These are phyloP conservation scores for Pythium chondricola DNA, from an alignment of 352 stramenopile genomes.

Conservation along the genomic window DNA sequence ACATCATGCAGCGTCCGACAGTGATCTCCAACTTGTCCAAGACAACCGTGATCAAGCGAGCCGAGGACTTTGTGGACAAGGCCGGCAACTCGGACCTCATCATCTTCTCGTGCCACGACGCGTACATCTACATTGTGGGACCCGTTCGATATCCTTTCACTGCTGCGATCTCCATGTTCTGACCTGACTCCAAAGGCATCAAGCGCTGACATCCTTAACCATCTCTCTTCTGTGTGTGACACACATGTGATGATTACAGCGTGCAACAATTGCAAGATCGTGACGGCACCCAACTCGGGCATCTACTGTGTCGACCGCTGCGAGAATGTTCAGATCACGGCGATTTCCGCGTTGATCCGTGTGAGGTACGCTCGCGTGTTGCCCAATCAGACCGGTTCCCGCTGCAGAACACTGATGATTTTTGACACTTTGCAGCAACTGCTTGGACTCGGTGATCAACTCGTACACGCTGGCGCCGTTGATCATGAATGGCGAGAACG, in stretches of 20 bases:
- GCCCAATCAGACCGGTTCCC: too few relatives aligned
- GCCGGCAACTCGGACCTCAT: conserved; percentile 50
- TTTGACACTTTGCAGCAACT: conserved; percentile 74
- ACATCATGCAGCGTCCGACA: conserved; percentile 25
- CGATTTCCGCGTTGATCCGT: conserved; percentile 79
- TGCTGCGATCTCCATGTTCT: conserved; percentile 2
- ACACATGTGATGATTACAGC: conserved; percentile 90
- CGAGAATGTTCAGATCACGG: conserved; percentile 89
- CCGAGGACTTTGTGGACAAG: conserved; percentile 47
- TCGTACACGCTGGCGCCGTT: conserved; percentile 89
- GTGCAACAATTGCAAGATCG: conserved; percentile 94
- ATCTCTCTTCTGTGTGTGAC: conserved; percentile 18
- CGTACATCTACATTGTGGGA: conserved; percentile 93
- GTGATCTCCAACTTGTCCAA: conserved; percentile 62
- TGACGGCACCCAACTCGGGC: conserved; percentile 91
- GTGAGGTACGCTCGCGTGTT: conserved; percentile 81
- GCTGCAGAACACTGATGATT: too few relatives aligned
- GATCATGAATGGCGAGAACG: conserved; percentile 94
- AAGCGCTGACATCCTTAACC: conserved; percentile 40
- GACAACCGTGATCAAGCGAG: conserved; percentile 75
- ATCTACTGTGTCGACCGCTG: conserved; percentile 92
- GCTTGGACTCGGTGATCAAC: conserved; percentile 88
- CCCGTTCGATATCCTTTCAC: conserved; percentile 85
- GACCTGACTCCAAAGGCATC: background rate
- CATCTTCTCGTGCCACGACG: conserved; percentile 91